Percentiles rank a stretch among this genome's conserved stretches.
These are phyloP conservation scores for Saururus chinensis DNA, from an alignment of 164 flowering plant species.

Conservation along the genomic window DNA sequence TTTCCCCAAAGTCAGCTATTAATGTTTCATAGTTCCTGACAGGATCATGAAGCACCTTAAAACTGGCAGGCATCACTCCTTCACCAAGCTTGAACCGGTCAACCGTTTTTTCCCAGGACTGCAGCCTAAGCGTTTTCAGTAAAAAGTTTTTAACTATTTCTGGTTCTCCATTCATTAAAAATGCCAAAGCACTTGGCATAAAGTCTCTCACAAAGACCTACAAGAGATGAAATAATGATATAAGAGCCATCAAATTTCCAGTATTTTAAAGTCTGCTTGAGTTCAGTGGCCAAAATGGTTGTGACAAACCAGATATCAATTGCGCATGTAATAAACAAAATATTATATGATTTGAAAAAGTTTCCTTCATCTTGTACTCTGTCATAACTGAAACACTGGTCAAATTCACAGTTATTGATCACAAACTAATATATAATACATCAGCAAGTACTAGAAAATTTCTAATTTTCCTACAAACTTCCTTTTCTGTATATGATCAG, in stretches of 20 bases:
- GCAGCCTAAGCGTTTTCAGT: constrained; percentile 71
- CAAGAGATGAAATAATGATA: not conserved
- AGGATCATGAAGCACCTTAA: constrained; percentile 74
- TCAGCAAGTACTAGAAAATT: no score
- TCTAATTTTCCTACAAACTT: no score
- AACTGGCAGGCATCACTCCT: constrained; percentile 94
- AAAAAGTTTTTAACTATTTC: constrained; percentile 75
- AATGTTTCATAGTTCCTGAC: constrained; percentile 51
- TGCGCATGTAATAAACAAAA: not conserved
- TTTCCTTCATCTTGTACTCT: not conserved
- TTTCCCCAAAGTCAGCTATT: constrained; percentile 79
- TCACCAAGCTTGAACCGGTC: constrained; percentile 72
- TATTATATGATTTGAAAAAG: not conserved
- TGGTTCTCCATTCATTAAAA: constrained; percentile 77
- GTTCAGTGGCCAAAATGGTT: not conserved
- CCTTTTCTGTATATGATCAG: no score
- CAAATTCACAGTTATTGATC: no score
- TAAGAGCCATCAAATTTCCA: not conserved
- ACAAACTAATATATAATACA: no score
- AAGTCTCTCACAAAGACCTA: constrained; percentile 88
- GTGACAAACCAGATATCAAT: not conserved
- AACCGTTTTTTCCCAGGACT: constrained; percentile 74
- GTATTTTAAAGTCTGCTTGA: not conserved
- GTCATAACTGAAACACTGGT: no score
- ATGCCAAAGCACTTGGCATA: constrained; percentile 81